Evolutionary conservation across 768 basidiomycete genomes (phyloP), one percentile per base, ranked within the genome.

Genomic region (Fomitopsis pulvina): DNA sequence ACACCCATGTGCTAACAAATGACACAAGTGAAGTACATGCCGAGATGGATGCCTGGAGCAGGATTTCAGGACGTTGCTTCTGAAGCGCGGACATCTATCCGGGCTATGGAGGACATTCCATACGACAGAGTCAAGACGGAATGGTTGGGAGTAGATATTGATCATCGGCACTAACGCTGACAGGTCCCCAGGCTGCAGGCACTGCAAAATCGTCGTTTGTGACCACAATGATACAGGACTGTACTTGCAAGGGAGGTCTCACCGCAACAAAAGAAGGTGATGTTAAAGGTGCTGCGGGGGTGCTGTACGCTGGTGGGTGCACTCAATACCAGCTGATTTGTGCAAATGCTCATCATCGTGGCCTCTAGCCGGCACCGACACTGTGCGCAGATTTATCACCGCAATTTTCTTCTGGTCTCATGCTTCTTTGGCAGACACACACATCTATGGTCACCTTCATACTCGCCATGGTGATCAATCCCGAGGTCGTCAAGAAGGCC

Each of bases 1-100:
- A 48, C 41, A 9, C 29, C 4, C 32, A 25, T 39, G 9, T 8
- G 3, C 6, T n/a, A 3, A 4, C 12, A 25, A 20, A 2, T 4
- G 2, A 4, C 12, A 27, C 22, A 34, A 60, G 59, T 64, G 39
- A 49, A 54, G 25, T 43, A 57, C 18, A 37, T 65, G 1, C 69
- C 69, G 3, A 40, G 30, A 8, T 68, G 69, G 67, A 51, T 71
- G 21, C 69, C 69, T 0, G 67, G 66, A 2, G 56, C 66, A 0
- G 54, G 40, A 6, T 70, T 62, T 55, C 65, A 65, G 43, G 40
- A 50, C 16, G 52, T 60, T 32, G 60, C 56, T 0, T 8, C n/a
- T 2, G 38, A 34, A 5, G 59, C 53, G n/a, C 51, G 52, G 25
- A 38, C 51, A 1, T 43, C 55, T 3, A 49, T 63, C 3, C 38